phyloP scores from a whole-genome alignment of 1,284 basidiomycete genomes.

The Ceratobasidium sp. region DNA sequence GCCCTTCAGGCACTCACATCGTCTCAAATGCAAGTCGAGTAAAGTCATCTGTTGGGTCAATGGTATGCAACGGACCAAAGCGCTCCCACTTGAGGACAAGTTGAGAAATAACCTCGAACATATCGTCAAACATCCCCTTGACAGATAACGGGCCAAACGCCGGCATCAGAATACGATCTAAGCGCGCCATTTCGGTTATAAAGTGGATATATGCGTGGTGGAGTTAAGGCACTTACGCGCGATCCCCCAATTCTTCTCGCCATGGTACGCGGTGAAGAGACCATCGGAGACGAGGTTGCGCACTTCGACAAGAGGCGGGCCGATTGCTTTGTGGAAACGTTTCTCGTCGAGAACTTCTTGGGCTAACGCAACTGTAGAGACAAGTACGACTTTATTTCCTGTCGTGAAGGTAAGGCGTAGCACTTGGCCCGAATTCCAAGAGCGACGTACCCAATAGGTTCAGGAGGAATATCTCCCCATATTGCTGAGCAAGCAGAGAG shows the following conservation, averaged over 20 bases:
- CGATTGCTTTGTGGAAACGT: slow-evolving; percentile 62
- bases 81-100: slow-evolving; percentile 65
- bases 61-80: slow-evolving; percentile 60
- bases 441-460: slow-evolving; percentile 38
- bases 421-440: background rate
- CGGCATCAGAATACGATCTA: slow-evolving; percentile 68
- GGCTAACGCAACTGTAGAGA: slow-evolving; percentile 61
- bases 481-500: slow-evolving; percentile 47
- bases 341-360: slow-evolving; percentile 65
- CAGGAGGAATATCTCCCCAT: slow-evolving; percentile 49
- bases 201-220: background rate
- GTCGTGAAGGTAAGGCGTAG: background rate
- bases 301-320: slow-evolving; percentile 58
- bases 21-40: slow-evolving; percentile 67
- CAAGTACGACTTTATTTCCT: slow-evolving; percentile 57
- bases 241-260: slow-evolving; percentile 66
- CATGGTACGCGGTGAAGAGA: slow-evolving; percentile 62
- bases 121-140: slow-evolving; percentile 65
- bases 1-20: slow-evolving; percentile 54
- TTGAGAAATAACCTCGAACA: slow-evolving; percentile 66
- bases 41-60: slow-evolving; percentile 65
- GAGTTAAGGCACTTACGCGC: slow-evolving; percentile 54
- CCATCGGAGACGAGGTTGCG: slow-evolving; percentile 62
- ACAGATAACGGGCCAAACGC: slow-evolving; percentile 66
- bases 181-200: slow-evolving; percentile 34